Conservation (phyloP, 768 basidiomycete species). For the Pleurotus sapidus region DNA sequence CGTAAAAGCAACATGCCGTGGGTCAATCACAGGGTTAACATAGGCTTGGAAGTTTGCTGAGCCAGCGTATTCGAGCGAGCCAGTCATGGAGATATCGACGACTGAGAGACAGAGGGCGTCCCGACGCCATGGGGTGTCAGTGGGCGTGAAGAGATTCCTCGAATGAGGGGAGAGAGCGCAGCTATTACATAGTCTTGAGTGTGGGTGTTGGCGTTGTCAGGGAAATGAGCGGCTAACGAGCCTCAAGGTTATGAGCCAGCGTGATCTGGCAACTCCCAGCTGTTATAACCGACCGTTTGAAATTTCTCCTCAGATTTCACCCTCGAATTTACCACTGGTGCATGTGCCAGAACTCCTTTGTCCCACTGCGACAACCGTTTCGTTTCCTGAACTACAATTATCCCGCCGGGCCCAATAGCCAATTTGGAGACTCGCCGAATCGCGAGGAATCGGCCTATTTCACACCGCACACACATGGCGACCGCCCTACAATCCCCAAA, state of each 20-base stretch:
- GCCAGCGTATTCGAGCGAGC: background rate
- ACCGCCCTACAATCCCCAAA: slow-evolving; percentile 4
- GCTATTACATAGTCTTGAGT: background rate
- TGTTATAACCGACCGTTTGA: background rate
- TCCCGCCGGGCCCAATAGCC: slow-evolving; percentile 1
- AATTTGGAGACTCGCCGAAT: slow-evolving; percentile 4
- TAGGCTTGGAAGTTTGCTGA: background rate
- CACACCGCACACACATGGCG: slow-evolving; percentile 5
- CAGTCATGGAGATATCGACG: background rate
- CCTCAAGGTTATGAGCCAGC: background rate
- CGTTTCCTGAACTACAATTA: slow-evolving; percentile 2
- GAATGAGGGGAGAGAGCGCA: background rate
- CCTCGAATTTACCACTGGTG: background rate
- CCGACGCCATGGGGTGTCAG: background rate
- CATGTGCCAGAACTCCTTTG: slow-evolving; percentile 3
- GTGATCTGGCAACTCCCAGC: background rate
- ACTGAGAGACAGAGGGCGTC: background rate
- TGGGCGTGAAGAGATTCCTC: background rate
- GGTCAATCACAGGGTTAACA: slow-evolving; percentile 5
- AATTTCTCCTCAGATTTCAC: slow-evolving; percentile 1
- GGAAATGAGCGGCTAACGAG: background rate
- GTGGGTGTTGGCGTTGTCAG: background rate
- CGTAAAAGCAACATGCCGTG: background rate
- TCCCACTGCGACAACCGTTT: slow-evolving; percentile 3
- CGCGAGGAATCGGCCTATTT: slow-evolving; percentile 3